Conservation (phyloP, 257 asterid genomes). For the Capsicum chinense region DNA sequence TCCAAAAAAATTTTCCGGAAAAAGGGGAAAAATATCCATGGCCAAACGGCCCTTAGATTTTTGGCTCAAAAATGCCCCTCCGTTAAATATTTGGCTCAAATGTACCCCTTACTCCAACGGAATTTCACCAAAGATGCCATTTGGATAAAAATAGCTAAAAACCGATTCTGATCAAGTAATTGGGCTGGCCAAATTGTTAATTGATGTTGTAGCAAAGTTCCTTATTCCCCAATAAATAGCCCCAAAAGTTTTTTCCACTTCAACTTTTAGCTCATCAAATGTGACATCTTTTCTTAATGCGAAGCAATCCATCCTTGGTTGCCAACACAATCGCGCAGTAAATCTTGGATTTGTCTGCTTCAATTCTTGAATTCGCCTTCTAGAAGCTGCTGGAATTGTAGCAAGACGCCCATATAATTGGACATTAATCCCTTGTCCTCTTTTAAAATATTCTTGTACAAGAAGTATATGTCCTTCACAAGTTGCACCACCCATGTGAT, state of each 20-base stretch:
- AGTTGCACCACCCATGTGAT: slow-evolving; percentile 64
- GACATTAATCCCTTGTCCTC: slow-evolving; percentile 38
- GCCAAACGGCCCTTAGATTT: too few relatives aligned
- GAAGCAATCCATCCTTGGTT: slow-evolving; percentile 33
- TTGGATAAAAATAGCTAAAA: slow-evolving; percentile 33
- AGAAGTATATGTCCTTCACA: slow-evolving; percentile 61
- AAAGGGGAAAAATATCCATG: too few relatives aligned
- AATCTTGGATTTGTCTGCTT: slow-evolving; percentile 41
- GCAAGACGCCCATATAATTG: slow-evolving; percentile 34
- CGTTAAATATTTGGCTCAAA: too few relatives aligned
- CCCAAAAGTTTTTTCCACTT: slow-evolving; percentile 64
- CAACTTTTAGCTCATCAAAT: slow-evolving; percentile 63
- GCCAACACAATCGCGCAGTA: slow-evolving; percentile 50
- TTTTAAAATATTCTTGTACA: slow-evolving; percentile 53
- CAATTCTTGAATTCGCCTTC: slow-evolving; percentile 37
- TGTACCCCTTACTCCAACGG: too few relatives aligned
- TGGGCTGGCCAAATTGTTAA: slow-evolving; percentile 39
- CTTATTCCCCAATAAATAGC: slow-evolving; percentile 61
- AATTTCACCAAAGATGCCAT: too few relatives aligned
- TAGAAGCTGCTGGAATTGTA: slow-evolving; percentile 58
- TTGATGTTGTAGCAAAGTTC: slow-evolving; percentile 43
- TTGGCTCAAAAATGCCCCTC: too few relatives aligned
- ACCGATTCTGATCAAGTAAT: slow-evolving; percentile 57
- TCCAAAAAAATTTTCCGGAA: too few relatives aligned
- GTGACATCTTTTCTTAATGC: slow-evolving; percentile 43